Evolutionary conservation across 2,329 filamentous ascomycete genomes (phyloP).

Genomic region (Verticillium klebahnii): DNA sequence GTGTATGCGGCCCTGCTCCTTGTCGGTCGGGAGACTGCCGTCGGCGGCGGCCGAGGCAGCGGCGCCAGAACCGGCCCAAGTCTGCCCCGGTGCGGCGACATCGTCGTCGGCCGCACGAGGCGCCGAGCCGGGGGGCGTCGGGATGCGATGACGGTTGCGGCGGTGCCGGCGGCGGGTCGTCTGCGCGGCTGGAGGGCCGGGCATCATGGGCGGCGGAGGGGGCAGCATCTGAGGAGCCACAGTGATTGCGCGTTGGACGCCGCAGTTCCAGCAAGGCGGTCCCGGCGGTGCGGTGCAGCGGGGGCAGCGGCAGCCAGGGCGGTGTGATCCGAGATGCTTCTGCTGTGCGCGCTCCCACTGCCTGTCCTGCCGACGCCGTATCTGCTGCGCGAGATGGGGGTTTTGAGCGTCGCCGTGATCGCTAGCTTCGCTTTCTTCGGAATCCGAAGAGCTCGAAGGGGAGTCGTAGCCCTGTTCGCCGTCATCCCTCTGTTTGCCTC

Average conservation of each 20-base stretch:
- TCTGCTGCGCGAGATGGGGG: slow-evolving; percentile 25
- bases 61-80: background rate
- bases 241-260: slow-evolving; percentile 25
- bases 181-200: slow-evolving; percentile 6
- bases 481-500: slow-evolving; percentile 34
- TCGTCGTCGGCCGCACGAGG: background rate
- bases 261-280: slow-evolving; percentile 37
- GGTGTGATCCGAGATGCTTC: slow-evolving; percentile 40
- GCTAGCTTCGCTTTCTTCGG: slow-evolving; percentile 24
- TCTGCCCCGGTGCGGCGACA: background rate
- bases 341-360: slow-evolving; percentile 31
- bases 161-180: slow-evolving; percentile 8
- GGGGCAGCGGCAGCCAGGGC: slow-evolving; percentile 38
- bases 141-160: slow-evolving; percentile 7
- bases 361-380: slow-evolving; percentile 20
- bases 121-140: slow-evolving; percentile 10
- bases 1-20: slow-evolving; percentile 27
- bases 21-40: slow-evolving; percentile 13
- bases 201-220: slow-evolving; percentile 14
- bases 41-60: slow-evolving; percentile 8
- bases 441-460: slow-evolving; percentile 26
- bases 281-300: slow-evolving; percentile 28
- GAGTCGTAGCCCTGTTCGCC: slow-evolving; percentile 24
- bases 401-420: slow-evolving; percentile 30
- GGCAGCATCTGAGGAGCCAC: slow-evolving; percentile 11